Evolutionary conservation across 2,329 filamentous ascomycete species (phyloP).

Genomic region (Verticillium isaacii): DNA sequence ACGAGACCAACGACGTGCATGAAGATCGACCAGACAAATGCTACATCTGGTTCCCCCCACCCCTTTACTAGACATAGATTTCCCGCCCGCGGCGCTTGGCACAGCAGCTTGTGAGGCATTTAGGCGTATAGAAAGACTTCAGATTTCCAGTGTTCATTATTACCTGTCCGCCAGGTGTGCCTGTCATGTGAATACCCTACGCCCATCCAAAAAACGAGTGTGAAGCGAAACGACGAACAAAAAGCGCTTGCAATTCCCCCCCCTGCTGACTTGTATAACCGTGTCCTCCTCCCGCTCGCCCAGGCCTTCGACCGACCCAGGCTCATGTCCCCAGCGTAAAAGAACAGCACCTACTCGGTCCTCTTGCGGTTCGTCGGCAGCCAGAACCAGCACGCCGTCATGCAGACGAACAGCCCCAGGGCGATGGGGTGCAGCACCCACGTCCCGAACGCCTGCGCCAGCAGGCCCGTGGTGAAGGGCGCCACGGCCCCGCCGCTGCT

Average conservation of each 20-base stretch:
- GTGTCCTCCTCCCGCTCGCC: too few relatives aligned
- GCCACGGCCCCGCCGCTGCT: conserved; percentile 64
- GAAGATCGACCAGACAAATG: background rate
- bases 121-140: background rate
- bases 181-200: too few relatives aligned
- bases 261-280: too few relatives aligned
- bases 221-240: too few relatives aligned
- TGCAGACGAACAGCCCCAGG: conserved; percentile 58
- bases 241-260: too few relatives aligned
- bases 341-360: conserved; percentile 39
- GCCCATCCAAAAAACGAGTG: too few relatives aligned
- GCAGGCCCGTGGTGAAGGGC: conserved; percentile 60
- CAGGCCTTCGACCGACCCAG: too few relatives aligned
- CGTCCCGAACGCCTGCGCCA: conserved; percentile 58
- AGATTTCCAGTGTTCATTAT: too few relatives aligned
- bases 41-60: background rate
- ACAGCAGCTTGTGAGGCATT: background rate
- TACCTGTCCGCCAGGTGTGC: too few relatives aligned
- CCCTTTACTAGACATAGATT: background rate
- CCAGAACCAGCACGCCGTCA: conserved; percentile 61
- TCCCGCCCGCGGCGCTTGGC: background rate
- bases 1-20: background rate
- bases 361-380: conserved; percentile 56
- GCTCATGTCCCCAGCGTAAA: too few relatives aligned
- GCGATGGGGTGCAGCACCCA: conserved; percentile 65